Conservation (phyloP, 2,329 filamentous ascomycete species). For the Teratosphaeria zuluensis region DNA sequence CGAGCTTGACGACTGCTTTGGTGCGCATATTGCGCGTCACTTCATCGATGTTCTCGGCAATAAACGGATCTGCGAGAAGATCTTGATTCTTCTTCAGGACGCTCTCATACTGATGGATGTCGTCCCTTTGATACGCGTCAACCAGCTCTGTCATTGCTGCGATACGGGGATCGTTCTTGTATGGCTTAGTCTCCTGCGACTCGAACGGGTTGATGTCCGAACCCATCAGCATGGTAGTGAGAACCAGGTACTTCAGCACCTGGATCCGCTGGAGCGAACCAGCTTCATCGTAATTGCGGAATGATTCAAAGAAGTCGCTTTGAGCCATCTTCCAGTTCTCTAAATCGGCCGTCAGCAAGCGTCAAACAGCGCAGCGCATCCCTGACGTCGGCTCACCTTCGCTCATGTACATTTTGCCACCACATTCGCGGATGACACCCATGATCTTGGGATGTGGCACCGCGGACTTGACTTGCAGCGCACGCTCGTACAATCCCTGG, state of each 20-base stretch:
- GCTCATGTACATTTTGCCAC: slow-evolving; percentile 99
- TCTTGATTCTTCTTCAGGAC: slow-evolving; percentile 82
- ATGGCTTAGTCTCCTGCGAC: slow-evolving; percentile 96
- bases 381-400: slow-evolving; percentile 46
- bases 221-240: slow-evolving; percentile 97
- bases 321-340: slow-evolving; percentile 98
- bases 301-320: slow-evolving; percentile 96
- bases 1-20: slow-evolving; percentile 85
- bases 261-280: slow-evolving; percentile 93
- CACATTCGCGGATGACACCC: slow-evolving; percentile 97
- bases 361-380: slow-evolving; percentile 6
- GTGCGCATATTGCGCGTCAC: slow-evolving; percentile 97
- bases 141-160: slow-evolving; percentile 96
- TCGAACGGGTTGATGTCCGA: slow-evolving; percentile 98
- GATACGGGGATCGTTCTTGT: slow-evolving; percentile 90
- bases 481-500: slow-evolving; percentile 73
- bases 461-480: slow-evolving; percentile 86
- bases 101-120: slow-evolving; percentile 82
- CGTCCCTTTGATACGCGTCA: slow-evolving; percentile 90
- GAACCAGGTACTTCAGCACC: slow-evolving; percentile 89
- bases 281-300: slow-evolving; percentile 97
- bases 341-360: slow-evolving; percentile 22
- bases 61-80: slow-evolving; percentile 84
- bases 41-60: slow-evolving; percentile 98
- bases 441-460: slow-evolving; percentile 98